Percentiles rank a stretch among this genome's conserved stretches.
Evolutionary conservation across 164 flowering plant genomes (phyloP).

Genomic region (Magnolia changhungtana): DNA sequence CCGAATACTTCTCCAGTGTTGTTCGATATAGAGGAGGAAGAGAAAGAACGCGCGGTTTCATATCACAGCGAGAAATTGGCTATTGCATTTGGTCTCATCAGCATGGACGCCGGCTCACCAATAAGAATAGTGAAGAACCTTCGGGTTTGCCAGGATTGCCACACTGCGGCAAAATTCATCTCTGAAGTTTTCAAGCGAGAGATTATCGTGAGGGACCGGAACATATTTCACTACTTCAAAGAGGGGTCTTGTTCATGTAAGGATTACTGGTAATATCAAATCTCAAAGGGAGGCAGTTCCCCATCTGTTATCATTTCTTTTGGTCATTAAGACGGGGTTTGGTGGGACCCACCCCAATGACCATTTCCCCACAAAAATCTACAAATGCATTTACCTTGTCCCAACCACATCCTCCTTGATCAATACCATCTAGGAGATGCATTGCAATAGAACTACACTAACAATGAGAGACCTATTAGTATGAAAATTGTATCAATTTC

Average conservation of each 20-base stretch:
- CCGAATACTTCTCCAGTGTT: constrained; percentile 14
- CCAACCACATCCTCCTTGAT: too few relatives aligned
- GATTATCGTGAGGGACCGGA: constrained; percentile 10
- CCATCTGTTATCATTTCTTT: background rate
- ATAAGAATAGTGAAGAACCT: constrained; percentile 17
- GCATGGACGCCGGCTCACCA: background rate
- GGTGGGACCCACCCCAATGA: too few relatives aligned
- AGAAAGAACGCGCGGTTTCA: constrained; percentile 12
- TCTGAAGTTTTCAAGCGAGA: constrained; percentile 6
- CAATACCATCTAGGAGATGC: too few relatives aligned
- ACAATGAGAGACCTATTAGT: too few relatives aligned
- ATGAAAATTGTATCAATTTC: too few relatives aligned
- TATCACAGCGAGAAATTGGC: constrained; percentile 14
- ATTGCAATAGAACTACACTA: too few relatives aligned
- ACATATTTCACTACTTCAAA: constrained; percentile 9
- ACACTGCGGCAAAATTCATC: constrained; percentile 10
- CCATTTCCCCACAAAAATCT: too few relatives aligned
- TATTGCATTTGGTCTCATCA: constrained; percentile 15
- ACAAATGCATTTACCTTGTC: too few relatives aligned
- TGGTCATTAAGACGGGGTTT: too few relatives aligned
- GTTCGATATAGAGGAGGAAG: constrained; percentile 17
- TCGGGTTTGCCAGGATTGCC: constrained; percentile 11
- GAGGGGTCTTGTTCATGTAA: constrained; percentile 11
- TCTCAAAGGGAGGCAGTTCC: background rate
- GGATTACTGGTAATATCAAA: constrained; percentile 1